A percentile compares a stretch with the other conserved stretches of the same genome.
These are phyloP conservation scores for Gyromitra esculenta DNA, from an alignment of 2,329 filamentous ascomycete genomes.

Conservation along the genomic window DNA sequence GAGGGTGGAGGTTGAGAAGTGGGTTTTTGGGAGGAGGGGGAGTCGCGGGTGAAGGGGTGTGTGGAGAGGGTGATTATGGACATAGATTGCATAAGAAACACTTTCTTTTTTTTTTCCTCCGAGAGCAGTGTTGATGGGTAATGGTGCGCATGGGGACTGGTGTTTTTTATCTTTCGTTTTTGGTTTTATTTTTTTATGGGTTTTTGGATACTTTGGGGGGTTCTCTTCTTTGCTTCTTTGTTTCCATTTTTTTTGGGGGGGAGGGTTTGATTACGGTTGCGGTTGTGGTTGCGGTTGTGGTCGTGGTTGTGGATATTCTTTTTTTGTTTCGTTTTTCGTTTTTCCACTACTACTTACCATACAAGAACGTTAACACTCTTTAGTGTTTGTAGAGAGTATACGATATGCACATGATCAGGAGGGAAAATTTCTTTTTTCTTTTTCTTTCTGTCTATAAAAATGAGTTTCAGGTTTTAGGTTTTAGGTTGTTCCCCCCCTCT, in stretches of 20 bases:
- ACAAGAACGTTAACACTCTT: not conserved
- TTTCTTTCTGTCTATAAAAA: too few relatives aligned
- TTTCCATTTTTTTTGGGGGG: not conserved
- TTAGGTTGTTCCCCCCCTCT: too few relatives aligned
- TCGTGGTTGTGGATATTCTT: not conserved
- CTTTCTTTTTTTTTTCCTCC: not conserved
- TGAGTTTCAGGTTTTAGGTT: too few relatives aligned
- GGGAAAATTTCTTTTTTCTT: too few relatives aligned
- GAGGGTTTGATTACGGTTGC: not conserved
- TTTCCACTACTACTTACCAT: too few relatives aligned
- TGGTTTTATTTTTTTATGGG: not conserved
- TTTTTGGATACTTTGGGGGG: not conserved
- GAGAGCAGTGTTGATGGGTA: not conserved
- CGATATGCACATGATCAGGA: not conserved
- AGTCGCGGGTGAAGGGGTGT: not conserved
- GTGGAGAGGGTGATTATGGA: not conserved
- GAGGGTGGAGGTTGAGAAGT: slow-evolving; percentile 33
- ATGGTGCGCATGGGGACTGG: not conserved
- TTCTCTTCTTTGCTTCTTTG: not conserved
- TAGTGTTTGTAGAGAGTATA: not conserved
- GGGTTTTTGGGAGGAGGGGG: slow-evolving; percentile 35
- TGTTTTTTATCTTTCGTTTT: not conserved
- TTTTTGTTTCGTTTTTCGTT: not conserved
- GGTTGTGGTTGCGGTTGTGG: not conserved
- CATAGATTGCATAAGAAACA: slow-evolving; percentile 3